A percentile compares a stretch with the other conserved stretches of the same genome.
Conservation (phyloP, 1,284 basidiomycete species). For the Malassezia slooffiae region DNA sequence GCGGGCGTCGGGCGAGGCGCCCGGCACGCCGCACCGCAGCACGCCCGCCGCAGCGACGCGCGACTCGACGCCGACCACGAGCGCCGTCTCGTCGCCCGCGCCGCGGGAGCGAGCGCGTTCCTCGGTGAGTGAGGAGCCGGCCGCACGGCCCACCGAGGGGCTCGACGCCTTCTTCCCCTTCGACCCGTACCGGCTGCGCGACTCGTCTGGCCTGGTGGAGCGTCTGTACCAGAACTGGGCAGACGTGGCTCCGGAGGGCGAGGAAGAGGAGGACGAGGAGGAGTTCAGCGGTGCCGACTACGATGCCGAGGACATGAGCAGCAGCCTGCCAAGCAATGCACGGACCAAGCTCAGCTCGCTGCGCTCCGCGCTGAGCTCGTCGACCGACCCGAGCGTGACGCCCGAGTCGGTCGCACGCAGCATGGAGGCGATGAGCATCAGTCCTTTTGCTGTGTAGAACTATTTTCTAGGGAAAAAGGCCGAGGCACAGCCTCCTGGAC, state of each 20-base stretch:
- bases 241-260: constrained; percentile 48
- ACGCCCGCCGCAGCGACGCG: neutral
- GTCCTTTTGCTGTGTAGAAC: constrained; percentile 18
- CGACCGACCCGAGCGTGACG: constrained; percentile 19
- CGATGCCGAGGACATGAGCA: constrained; percentile 3
- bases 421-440: constrained; percentile 42
- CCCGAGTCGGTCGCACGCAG: constrained; percentile 32
- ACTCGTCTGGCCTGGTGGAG: constrained; percentile 50
- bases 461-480: neutral
- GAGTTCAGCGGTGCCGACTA: too few relatives aligned
- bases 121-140: constrained; percentile 2
- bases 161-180: constrained; percentile 96
- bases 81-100: neutral
- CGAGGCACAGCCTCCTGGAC: neutral
- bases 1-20: neutral
- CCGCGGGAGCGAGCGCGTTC: too few relatives aligned
- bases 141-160: constrained; percentile 19
- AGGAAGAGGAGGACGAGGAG: constrained; percentile 23
- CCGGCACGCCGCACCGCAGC: neutral
- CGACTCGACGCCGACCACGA: constrained; percentile 11
- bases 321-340: constrained; percentile 1
- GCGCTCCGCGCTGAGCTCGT: constrained; percentile 4
- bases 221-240: constrained; percentile 53
- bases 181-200: constrained; percentile 83
- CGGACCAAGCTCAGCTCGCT: constrained; percentile 6